These are phyloP conservation scores for Penicillium sp. DNA, from an alignment of 2,329 filamentous ascomycete genomes.

Conservation along the genomic window DNA sequence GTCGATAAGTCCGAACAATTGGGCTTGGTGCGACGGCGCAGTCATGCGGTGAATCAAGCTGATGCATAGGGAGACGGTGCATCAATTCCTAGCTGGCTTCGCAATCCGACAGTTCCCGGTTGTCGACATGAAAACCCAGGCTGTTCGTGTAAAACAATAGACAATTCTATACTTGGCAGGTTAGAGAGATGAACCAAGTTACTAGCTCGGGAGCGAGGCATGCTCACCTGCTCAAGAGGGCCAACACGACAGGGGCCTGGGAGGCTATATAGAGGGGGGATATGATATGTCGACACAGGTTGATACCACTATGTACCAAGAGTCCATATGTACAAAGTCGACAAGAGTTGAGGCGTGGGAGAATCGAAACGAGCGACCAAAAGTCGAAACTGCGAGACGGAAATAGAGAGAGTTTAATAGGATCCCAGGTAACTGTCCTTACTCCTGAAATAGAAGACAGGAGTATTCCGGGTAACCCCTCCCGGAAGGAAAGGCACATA, in stretches of 20 bases:
- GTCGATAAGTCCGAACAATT: slow-evolving; percentile 29
- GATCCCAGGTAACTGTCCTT: slow-evolving; percentile 15
- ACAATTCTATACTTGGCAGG: neutral
- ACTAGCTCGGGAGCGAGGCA: neutral
- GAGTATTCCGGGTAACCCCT: slow-evolving; percentile 6
- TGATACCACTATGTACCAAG: slow-evolving; percentile 16
- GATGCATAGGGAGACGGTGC: slow-evolving; percentile 24
- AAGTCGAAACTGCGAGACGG: slow-evolving; percentile 10
- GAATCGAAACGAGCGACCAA: neutral
- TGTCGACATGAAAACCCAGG: slow-evolving; percentile 5
- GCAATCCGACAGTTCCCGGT: slow-evolving; percentile 10
- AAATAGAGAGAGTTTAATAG: slow-evolving; percentile 13
- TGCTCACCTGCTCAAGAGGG: slow-evolving; percentile 8
- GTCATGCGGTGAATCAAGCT: slow-evolving; percentile 20
- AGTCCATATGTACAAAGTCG: slow-evolving; percentile 11
- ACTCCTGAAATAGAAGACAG: slow-evolving; percentile 13
- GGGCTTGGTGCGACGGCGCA: slow-evolving; percentile 29
- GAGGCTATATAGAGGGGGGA: slow-evolving; percentile 1
- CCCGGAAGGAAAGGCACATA: slow-evolving; percentile 12
- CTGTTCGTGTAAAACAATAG: neutral
- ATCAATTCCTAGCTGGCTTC: slow-evolving; percentile 16
- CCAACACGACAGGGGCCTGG: neutral
- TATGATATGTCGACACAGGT: neutral
- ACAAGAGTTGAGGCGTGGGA: neutral
- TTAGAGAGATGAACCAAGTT: slow-evolving; percentile 7